Conservation (phyloP, 2,329 filamentous ascomycete species). For the Hypomyces perniciosus region DNA sequence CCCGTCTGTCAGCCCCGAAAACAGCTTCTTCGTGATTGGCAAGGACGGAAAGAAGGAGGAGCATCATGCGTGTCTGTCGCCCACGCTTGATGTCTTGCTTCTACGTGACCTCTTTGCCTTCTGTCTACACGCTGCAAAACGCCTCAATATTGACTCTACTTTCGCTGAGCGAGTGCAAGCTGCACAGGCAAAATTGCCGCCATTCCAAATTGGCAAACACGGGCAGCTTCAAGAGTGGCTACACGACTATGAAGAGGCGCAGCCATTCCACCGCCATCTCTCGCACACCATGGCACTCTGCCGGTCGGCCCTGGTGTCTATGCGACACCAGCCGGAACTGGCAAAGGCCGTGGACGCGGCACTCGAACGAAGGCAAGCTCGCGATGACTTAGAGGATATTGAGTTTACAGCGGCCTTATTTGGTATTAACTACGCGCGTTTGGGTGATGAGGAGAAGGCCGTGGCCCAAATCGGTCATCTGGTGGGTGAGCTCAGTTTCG, state of each 20-base stretch:
- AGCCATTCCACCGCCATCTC: constrained; percentile 11
- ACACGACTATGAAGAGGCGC: constrained; percentile 10
- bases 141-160: background rate
- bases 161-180: background rate
- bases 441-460: constrained; percentile 10
- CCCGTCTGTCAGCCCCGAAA: constrained; percentile 10
- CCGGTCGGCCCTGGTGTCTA: constrained; percentile 8
- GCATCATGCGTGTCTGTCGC: constrained; percentile 1
- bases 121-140: background rate
- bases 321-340: constrained; percentile 3
- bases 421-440: constrained; percentile 6
- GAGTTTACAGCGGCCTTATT: constrained; percentile 12
- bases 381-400: constrained; percentile 10
- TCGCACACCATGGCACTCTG: constrained; percentile 11
- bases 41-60: constrained; percentile 2
- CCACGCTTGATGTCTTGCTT: constrained; percentile 8
- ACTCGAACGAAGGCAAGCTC: constrained; percentile 7
- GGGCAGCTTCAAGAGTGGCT: constrained; percentile 12
- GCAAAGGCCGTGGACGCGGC: constrained; percentile 6
- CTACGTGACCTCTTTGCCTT: constrained; percentile 11
- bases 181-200: constrained; percentile 4
- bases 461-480: constrained; percentile 8
- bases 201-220: constrained; percentile 10
- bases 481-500: constrained; percentile 10
- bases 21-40: constrained; percentile 8